Evolutionary conservation across 305 asterid species (phyloP), one percentile per base, ranked within the genome.

Genomic region (Fraxinus latifolia): DNA sequence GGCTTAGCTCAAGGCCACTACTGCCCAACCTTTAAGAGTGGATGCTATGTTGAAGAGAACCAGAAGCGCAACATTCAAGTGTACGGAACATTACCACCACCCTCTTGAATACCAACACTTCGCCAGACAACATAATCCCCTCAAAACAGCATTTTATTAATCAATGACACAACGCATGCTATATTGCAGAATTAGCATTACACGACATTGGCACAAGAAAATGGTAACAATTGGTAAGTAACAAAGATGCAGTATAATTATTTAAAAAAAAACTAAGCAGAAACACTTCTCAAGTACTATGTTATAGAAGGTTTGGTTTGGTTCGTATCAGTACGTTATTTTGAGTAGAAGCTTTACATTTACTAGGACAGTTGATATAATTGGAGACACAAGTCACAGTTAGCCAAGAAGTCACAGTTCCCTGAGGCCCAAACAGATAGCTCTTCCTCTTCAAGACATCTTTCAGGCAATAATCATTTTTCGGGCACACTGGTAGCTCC

Each of bases 401-500:
- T 17, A 82, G 80, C 79, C 77, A 83, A 77, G 71, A 85, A 77
- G 85, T 74, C 36, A 21, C 3, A 0, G 15, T 32, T 31, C 0
- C 27, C 39, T 0, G 37, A 27, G 37, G 7, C 74, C 60, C 27
- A 60, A 60, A 19, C 31, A 21, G 29, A 85, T 44, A 0, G 76
- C 67, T 53, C 34, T 76, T 42, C 27, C 23, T 53, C 31, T 6
- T 47, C 74, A 21, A 79, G 21, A 25, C 82, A 34, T 68, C 81
- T 81, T 80, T 76, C 70, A 27, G 21, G 31, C 77, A 4, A 33
- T 78, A 81, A 15, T 27, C 32, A 79, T 23, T 23, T 5, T 80
- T 53, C 83, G 19, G 44, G 74, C 72, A 79, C 68, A 39, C 25
- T 9, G 85, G 85, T 23, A 65, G 73, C 17, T 71, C 65, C 34